These are phyloP conservation scores for Pistacia atlantica DNA, from an alignment of 345 rosid genomes.

Conservation along the genomic window DNA sequence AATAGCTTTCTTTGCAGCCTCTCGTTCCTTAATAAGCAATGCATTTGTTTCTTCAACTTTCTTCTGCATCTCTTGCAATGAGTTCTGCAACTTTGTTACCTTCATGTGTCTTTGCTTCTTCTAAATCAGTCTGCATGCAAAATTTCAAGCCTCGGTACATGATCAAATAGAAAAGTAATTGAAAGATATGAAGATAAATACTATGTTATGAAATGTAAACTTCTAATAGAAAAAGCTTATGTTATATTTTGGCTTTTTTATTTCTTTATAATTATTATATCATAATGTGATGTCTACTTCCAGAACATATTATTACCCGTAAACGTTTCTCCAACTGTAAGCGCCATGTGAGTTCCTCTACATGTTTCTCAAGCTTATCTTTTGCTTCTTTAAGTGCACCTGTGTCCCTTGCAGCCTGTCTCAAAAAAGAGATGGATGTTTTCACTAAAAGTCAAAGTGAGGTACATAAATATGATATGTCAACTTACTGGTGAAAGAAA, in stretches of 20 bases:
- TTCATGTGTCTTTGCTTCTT: slow-evolving; percentile 67
- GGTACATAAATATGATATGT: background rate
- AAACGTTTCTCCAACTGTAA: slow-evolving; percentile 68
- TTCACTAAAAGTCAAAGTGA: background rate
- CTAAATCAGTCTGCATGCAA: slow-evolving; percentile 53
- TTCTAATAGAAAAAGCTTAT: background rate
- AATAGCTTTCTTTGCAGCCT: slow-evolving; percentile 52
- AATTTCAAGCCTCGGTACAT: slow-evolving; percentile 4
- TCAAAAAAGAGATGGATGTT: slow-evolving; percentile 8
- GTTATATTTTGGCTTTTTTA: background rate
- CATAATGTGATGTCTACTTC: background rate
- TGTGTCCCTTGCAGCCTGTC: slow-evolving; percentile 74
- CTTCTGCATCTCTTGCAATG: slow-evolving; percentile 53
- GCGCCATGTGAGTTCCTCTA: slow-evolving; percentile 80
- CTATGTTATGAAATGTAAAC: background rate
- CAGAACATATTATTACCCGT: slow-evolving; percentile 42
- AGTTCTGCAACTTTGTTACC: slow-evolving; percentile 46
- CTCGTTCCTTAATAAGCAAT: slow-evolving; percentile 54
- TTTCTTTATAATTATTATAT: background rate
- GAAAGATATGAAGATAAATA: slow-evolving; percentile 2
- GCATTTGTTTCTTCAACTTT: slow-evolving; percentile 60
- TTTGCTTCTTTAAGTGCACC: slow-evolving; percentile 83
- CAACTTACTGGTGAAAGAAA: background rate
- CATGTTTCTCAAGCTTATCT: slow-evolving; percentile 71
- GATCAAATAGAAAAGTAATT: slow-evolving; percentile 3